Conservation (phyloP, 257 asterid genomes). For the Solanum bukasovii region DNA sequence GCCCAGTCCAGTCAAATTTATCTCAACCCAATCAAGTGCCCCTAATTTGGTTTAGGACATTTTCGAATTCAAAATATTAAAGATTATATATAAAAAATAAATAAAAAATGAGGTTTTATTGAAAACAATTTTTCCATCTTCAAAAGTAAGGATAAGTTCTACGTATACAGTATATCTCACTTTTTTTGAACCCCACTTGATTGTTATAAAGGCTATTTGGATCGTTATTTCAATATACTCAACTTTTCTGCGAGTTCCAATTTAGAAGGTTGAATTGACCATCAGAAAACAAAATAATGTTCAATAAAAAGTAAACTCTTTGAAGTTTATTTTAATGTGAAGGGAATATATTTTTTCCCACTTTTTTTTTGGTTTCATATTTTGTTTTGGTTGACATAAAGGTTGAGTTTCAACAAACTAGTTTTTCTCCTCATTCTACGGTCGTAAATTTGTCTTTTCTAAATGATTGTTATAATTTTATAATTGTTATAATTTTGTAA, state of each 20-base stretch:
- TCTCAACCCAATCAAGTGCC: not conserved
- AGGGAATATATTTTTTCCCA: not conserved
- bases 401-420: not conserved
- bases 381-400: not conserved
- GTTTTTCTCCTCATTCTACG: not conserved
- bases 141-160: not conserved
- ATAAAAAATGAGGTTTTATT: not conserved
- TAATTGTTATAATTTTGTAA: not conserved
- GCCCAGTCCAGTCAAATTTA: not conserved
- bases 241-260: not conserved
- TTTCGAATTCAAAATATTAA: not conserved
- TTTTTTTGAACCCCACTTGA: not conserved
- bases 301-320: not conserved
- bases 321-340: not conserved
- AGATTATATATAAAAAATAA: not conserved
- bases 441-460: not conserved
- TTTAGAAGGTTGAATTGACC: not conserved
- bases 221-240: not conserved
- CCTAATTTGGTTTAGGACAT: not conserved
- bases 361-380: not conserved
- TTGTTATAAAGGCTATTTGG: not conserved
- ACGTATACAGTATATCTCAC: not conserved
- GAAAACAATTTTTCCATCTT: accelerated
- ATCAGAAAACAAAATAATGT: not conserved
- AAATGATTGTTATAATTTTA: not conserved